A percentile compares a stretch with the other conserved stretches of the same genome.
Conservation (phyloP, 2,329 filamentous ascomycete species). For the Pyrenochaeta sp. region DNA sequence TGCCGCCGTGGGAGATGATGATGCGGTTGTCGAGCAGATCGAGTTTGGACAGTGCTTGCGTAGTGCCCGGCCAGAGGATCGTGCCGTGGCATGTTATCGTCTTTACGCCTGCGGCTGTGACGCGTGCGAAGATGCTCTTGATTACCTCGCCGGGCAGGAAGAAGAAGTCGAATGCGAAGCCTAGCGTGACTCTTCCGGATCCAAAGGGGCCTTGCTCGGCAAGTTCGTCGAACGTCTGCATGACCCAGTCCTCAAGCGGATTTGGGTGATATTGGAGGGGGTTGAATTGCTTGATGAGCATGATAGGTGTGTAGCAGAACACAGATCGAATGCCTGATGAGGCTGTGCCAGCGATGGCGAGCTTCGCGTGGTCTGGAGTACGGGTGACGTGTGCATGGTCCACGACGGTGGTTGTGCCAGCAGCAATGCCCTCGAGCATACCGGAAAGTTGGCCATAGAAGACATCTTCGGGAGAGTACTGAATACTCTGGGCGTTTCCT, state of each 20-base stretch:
- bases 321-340: constrained; percentile 57
- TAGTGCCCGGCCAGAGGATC: constrained; percentile 10
- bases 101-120: constrained; percentile 47
- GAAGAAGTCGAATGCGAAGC: constrained; percentile 55
- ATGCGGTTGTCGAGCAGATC: constrained; percentile 53
- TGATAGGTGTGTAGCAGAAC: constrained; percentile 50
- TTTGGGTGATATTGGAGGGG: constrained; percentile 55
- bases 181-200: constrained; percentile 49
- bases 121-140: constrained; percentile 47
- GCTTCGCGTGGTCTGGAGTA: constrained; percentile 28
- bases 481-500: constrained; percentile 49
- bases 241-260: constrained; percentile 55
- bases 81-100: constrained; percentile 54
- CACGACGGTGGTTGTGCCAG: constrained; percentile 61
- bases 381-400: constrained; percentile 62
- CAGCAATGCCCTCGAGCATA: constrained; percentile 60
- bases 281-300: constrained; percentile 52
- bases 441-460: constrained; percentile 48
- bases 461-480: constrained; percentile 33
- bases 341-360: constrained; percentile 51
- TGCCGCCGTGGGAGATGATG: constrained; percentile 53
- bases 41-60: constrained; percentile 39
- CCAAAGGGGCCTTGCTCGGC: constrained; percentile 33
- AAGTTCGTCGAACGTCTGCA: constrained; percentile 48
- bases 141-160: constrained; percentile 50